Evolutionary conservation across 495 filamentous ascomycete genomes (phyloP).

Genomic region (Penicillium steckii): DNA sequence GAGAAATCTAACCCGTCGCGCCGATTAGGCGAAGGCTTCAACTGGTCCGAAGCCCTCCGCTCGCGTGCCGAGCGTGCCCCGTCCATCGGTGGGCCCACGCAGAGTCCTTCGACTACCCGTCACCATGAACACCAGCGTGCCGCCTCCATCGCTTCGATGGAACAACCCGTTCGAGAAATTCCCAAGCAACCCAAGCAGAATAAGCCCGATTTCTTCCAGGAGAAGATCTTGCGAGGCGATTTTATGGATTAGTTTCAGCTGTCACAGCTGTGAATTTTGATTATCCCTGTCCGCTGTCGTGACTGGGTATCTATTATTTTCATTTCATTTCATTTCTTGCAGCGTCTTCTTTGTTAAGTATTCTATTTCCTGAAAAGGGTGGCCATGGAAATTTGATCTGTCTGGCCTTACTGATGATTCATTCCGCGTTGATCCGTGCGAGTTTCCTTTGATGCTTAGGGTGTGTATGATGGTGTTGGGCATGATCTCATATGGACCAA

Average conservation of each 20-base stretch:
- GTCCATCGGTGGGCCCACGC: conserved; percentile 49
- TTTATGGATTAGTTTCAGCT: conserved; percentile 82
- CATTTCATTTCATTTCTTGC: neutral
- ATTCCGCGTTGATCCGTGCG: neutral
- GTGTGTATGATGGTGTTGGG: conserved; percentile 10
- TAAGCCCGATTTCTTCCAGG: conserved; percentile 88
- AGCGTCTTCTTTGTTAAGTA: neutral
- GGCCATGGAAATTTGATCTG: neutral
- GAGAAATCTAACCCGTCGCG: conserved; percentile 47
- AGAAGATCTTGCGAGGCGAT: conserved; percentile 94
- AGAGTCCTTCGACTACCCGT: conserved; percentile 23
- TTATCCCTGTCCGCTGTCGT: too few relatives aligned
- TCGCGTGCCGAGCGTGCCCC: conserved; percentile 82
- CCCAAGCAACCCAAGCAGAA: conserved; percentile 62
- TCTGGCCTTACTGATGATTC: neutral
- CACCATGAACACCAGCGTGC: conserved; percentile 46
- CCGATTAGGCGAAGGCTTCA: conserved; percentile 84
- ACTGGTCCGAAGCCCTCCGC: conserved; percentile 93
- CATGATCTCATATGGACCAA: conserved; percentile 5
- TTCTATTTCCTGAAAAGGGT: neutral
- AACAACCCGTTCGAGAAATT: conserved; percentile 66
- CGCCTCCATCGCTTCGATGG: conserved; percentile 68
- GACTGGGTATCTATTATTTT: neutral
- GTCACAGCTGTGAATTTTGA: too few relatives aligned
- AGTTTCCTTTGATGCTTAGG: neutral